These are phyloP conservation scores for Solanum gandarillasii DNA, from an alignment of 257 asterid species.

Conservation along the genomic window DNA sequence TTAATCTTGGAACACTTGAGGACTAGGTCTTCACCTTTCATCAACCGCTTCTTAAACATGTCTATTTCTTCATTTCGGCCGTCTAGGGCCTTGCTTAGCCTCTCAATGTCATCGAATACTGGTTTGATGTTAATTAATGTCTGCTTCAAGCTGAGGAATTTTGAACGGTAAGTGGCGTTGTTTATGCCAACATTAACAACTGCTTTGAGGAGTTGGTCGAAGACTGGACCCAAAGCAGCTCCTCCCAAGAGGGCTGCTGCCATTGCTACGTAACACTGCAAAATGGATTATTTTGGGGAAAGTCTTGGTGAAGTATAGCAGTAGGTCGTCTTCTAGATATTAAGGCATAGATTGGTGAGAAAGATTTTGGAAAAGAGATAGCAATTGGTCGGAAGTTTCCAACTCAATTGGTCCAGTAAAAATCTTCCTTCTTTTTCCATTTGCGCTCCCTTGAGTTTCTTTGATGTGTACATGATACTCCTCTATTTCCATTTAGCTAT, in stretches of 20 bases:
- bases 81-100: conserved; percentile 6
- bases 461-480: neutral
- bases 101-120: conserved; percentile 19
- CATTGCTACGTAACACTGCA: neutral
- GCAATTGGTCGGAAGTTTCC: neutral
- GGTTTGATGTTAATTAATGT: neutral
- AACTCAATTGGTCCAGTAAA: neutral
- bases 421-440: neutral
- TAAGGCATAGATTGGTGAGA: neutral
- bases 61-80: conserved; percentile 7
- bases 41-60: neutral
- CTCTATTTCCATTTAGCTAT: no score
- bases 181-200: conserved; percentile 3
- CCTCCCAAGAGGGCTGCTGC: neutral
- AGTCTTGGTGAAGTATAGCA: neutral
- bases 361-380: neutral
- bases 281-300: neutral
- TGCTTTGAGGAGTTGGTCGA: neutral
- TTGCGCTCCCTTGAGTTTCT: neutral
- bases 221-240: conserved; percentile 2
- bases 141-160: conserved; percentile 7
- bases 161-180: conserved; percentile 9
- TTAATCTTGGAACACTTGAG: conserved; percentile 2
- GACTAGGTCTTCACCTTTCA: conserved; percentile 11
- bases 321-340: neutral